Percentiles rank a stretch among this genome's conserved stretches.
Conservation (phyloP, 257 asterid species). For the Fraxinus quadrangulata region DNA sequence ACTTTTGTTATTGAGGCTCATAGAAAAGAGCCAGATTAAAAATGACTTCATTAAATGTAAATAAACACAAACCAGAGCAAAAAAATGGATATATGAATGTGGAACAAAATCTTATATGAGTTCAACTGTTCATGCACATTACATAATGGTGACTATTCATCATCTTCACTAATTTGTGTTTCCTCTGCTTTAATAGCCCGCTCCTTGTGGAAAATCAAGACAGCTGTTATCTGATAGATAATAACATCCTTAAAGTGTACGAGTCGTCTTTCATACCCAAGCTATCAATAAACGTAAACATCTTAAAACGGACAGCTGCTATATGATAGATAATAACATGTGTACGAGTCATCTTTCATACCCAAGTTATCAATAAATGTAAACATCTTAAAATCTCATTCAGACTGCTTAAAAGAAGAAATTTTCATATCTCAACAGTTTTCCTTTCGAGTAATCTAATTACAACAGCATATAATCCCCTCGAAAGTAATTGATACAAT, state of each 20-base stretch:
- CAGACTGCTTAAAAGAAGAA: background rate
- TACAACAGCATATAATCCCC: background rate
- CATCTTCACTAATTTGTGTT: background rate
- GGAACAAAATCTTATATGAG: background rate
- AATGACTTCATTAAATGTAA: background rate
- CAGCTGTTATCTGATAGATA: background rate
- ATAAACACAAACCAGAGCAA: constrained; percentile 3
- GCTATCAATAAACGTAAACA: background rate
- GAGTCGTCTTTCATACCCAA: background rate
- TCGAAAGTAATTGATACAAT: background rate
- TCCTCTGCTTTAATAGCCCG: background rate
- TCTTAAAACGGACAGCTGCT: background rate
- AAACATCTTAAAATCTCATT: background rate
- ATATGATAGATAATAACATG: background rate
- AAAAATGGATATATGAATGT: background rate
- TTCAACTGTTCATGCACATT: background rate
- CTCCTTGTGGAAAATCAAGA: background rate
- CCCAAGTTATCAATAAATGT: background rate
- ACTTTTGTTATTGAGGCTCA: background rate
- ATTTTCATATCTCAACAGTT: background rate
- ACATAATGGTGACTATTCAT: background rate
- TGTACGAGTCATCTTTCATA: background rate
- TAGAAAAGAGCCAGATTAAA: background rate
- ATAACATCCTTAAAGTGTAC: background rate
- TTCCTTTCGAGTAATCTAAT: background rate